Base-by-base conservation (phyloP, 495 filamentous ascomycete genomes). In the Filosporella fistucella region DNA sequence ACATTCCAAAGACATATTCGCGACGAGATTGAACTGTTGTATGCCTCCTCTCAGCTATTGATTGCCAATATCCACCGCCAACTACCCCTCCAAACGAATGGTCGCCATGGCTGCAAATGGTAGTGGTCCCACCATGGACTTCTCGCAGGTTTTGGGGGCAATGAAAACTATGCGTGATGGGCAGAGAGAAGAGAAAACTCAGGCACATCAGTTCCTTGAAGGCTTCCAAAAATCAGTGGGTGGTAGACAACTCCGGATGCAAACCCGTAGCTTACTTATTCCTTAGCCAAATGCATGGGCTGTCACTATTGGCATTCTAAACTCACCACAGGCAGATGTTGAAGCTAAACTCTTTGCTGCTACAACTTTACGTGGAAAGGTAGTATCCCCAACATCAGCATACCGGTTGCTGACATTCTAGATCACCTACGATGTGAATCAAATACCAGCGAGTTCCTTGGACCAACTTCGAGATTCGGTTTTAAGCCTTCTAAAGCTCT, bases 171-270 rank as follows among this genome's bases (percentile, higher is more conserved):
- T 99, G 88, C 85, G 88, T 65, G 88, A 85, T 70, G 84, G 82
- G 52, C 79, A 90, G 58, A 76, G 82, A 60, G 70, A 81, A 26
- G 84, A 91, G 66, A 99, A 97, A 70, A 80, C 84, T 63, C 81
- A 85, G 60, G 93, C 93, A 29, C 86, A 93, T 63, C 81, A 91
- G 56, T 97, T 82, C 65, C 77, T 99, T 42, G 88, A 93, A 69
- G 82, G 82, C 49, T 99, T 96, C 72, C 93, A 99, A 80, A 99
- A 97, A 78, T 95, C 93, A 60, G 91, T 96, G 67, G 50, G 89
- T 80, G 18, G n/a, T n/a, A n/a, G n/a, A n/a, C n/a, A n/a, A n/a
- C n/a, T n/a, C n/a, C n/a, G n/a, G n/a, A n/a, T n/a, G n/a, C n/a
- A n/a, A n/a, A n/a, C n/a, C n/a, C n/a, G n/a, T 21, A 14, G 23